A percentile compares a stretch with the other conserved stretches of the same genome.
Conservation (phyloP, 2,329 filamentous ascomycete species). For the Capronia epimyces region DNA sequence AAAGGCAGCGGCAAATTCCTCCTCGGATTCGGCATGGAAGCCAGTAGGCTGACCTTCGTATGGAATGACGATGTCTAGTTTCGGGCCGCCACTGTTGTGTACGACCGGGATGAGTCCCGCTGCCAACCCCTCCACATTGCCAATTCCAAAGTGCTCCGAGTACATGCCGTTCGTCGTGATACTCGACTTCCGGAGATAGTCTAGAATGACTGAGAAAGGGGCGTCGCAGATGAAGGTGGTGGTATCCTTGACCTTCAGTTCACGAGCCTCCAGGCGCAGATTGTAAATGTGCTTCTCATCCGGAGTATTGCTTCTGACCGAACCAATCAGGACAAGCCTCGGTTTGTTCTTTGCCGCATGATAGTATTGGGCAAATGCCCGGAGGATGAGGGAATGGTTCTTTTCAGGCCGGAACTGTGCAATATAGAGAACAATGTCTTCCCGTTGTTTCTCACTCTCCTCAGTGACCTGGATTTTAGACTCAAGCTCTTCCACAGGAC, state of each 20-base stretch:
- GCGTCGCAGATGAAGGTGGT: slow-evolving; percentile 89
- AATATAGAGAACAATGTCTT: slow-evolving; percentile 78
- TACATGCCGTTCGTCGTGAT: slow-evolving; percentile 98
- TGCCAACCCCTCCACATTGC: slow-evolving; percentile 95
- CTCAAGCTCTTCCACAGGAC: slow-evolving; percentile 79
- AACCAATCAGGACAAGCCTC: slow-evolving; percentile 78
- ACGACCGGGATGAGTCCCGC: slow-evolving; percentile 90
- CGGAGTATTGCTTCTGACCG: slow-evolving; percentile 65
- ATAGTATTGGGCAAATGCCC: slow-evolving; percentile 74
- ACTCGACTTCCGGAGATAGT: slow-evolving; percentile 68
- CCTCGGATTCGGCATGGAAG: slow-evolving; percentile 73
- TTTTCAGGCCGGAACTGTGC: slow-evolving; percentile 97
- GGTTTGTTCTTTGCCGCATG: slow-evolving; percentile 48
- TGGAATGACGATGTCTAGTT: slow-evolving; percentile 82
- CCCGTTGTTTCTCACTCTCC: slow-evolving; percentile 56
- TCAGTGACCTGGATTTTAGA: slow-evolving; percentile 65
- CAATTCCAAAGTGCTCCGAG: slow-evolving; percentile 99
- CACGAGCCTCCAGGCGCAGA: slow-evolving; percentile 76
- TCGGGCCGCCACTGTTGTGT: slow-evolving; percentile 87
- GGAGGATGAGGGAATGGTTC: slow-evolving; percentile 81
- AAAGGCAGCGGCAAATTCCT: slow-evolving; percentile 76
- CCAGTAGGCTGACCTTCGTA: slow-evolving; percentile 74
- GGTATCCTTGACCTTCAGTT: slow-evolving; percentile 74
- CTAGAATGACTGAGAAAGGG: slow-evolving; percentile 78
- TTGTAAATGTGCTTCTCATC: slow-evolving; percentile 67